These are phyloP conservation scores for Escallonia rubra DNA, from an alignment of 129 eudicot genomes.

Conservation along the genomic window DNA sequence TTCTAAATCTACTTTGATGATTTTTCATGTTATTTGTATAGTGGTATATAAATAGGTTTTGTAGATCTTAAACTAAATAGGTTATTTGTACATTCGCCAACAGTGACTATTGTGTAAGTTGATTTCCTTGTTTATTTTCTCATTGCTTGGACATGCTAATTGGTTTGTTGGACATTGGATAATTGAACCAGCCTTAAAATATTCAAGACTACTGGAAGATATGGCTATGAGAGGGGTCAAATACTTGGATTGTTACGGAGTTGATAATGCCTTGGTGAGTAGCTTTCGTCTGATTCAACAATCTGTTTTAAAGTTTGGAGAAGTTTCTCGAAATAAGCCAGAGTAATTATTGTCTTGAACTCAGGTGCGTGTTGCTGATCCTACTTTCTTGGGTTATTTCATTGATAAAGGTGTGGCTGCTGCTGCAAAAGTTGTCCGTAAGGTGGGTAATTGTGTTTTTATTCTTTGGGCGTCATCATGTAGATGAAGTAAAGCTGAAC, in stretches of 20 bases:
- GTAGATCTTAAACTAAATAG: background rate
- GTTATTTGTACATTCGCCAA: background rate
- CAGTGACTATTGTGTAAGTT: background rate
- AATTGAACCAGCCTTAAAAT: slow-evolving; percentile 65
- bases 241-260: slow-evolving; percentile 96
- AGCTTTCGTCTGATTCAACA: background rate
- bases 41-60: background rate
- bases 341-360: slow-evolving; percentile 4
- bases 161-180: slow-evolving; percentile 4
- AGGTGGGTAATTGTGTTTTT: slow-evolving; percentile 34
- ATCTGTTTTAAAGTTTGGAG: background rate
- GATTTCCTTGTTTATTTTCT: background rate
- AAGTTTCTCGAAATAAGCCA: background rate
- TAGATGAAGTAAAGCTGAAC: no score
- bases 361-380: slow-evolving; percentile 97
- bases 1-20: no score
- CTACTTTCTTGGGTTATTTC: slow-evolving; percentile 96
- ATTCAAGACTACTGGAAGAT: slow-evolving; percentile 82
- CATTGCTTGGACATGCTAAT: background rate
- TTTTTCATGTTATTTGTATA: no score
- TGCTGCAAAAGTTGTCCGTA: slow-evolving; percentile 96
- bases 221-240: slow-evolving; percentile 88
- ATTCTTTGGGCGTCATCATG: no score
- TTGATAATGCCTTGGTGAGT: slow-evolving; percentile 90
- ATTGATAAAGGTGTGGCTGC: slow-evolving; percentile 86